Conservation (phyloP, 2,329 filamentous ascomycete genomes). For the Talaromyces verruculosus region DNA sequence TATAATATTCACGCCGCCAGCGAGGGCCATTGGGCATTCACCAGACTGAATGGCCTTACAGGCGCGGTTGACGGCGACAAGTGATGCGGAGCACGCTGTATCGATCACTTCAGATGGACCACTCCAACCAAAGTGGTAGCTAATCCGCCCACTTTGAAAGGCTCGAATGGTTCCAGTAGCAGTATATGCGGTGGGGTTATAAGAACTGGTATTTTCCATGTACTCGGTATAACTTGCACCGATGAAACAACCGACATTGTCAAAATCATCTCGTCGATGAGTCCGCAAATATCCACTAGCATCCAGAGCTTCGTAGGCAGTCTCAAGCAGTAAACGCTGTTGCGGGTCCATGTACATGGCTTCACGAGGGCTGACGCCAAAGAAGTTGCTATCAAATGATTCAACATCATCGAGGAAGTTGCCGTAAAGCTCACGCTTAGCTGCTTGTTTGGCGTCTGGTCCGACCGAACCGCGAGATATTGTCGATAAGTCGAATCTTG, state of each 20-base stretch:
- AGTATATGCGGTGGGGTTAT: constrained; percentile 22
- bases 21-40: constrained; percentile 31
- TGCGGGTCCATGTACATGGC: constrained; percentile 22
- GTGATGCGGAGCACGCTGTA: constrained; percentile 48
- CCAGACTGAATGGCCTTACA: constrained; percentile 33
- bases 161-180: constrained; percentile 35
- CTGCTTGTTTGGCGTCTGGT: constrained; percentile 27
- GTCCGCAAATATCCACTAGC: constrained; percentile 14
- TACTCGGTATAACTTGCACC: constrained; percentile 27
- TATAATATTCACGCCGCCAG: constrained; percentile 29
- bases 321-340: constrained; percentile 27
- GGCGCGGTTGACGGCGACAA: constrained; percentile 40
- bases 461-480: constrained; percentile 14
- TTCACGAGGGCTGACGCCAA: constrained; percentile 20
- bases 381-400: constrained; percentile 35
- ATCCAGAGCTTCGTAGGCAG: constrained; percentile 41
- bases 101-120: constrained; percentile 48
- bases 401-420: constrained; percentile 27
- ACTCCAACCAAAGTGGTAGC: constrained; percentile 43
- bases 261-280: constrained; percentile 24
- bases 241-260: constrained; percentile 30
- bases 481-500: constrained; percentile 27
- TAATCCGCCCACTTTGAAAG: constrained; percentile 43
- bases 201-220: constrained; percentile 20
- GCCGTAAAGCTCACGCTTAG: constrained; percentile 27